phyloP scores from a whole-genome alignment of 768 basidiomycete genomes.

The Suillus placidus region DNA sequence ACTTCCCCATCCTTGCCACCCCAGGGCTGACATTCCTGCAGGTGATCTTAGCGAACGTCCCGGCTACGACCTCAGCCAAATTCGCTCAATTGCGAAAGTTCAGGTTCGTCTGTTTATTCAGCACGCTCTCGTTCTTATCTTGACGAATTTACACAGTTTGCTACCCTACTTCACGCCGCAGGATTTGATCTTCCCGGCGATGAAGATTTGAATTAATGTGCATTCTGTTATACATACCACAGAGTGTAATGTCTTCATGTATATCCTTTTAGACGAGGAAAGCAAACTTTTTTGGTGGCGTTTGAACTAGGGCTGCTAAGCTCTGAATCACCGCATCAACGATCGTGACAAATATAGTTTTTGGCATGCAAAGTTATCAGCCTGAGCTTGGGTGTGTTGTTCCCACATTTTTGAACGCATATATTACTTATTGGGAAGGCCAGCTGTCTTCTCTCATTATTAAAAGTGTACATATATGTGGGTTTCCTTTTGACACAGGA shows the following conservation, averaged over 20 bases:
- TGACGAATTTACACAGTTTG: conserved; percentile 50
- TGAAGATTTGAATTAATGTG: conserved; percentile 11
- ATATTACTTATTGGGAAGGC: too few species aligned
- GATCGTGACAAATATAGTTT: too few species aligned
- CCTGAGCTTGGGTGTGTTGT: too few species aligned
- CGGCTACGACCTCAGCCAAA: conserved; percentile 83
- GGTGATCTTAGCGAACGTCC: conserved; percentile 80
- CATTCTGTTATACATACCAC: background rate
- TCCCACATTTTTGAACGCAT: too few species aligned
- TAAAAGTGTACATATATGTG: too few species aligned
- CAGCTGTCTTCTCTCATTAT: too few species aligned
- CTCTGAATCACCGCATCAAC: too few species aligned
- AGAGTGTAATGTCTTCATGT: background rate
- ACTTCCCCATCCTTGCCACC: background rate
- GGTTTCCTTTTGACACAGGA: too few species aligned
- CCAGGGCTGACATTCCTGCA: conserved; percentile 21
- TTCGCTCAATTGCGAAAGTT: conserved; percentile 84
- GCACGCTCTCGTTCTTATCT: background rate
- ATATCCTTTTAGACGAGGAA: background rate
- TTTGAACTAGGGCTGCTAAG: background rate
- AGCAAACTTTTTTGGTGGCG: background rate
- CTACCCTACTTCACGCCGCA: conserved; percentile 70
- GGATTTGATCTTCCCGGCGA: conserved; percentile 47
- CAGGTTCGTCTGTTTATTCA: conserved; percentile 51
- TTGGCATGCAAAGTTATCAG: too few species aligned